A percentile compares a stretch with the other conserved stretches of the same genome.
Evolutionary conservation across 805 yeast species (phyloP).

Genomic region (Trichomonascus vanleenenianus): DNA sequence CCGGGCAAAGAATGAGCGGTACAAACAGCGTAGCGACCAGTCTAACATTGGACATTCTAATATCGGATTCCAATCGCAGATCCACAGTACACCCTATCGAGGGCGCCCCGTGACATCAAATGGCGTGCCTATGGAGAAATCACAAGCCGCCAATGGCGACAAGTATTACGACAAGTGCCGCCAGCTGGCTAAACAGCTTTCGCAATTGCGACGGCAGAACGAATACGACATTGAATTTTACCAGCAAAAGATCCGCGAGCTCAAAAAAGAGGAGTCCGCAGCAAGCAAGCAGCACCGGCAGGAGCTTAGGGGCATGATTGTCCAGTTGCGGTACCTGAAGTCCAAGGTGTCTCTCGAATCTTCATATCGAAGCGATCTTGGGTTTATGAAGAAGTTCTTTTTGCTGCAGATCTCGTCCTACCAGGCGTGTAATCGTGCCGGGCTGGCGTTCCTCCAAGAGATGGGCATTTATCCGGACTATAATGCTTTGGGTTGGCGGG

Average conservation of each 20-base stretch:
- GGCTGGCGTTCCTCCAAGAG: conserved; percentile 23
- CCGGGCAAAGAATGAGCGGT: conserved; percentile 2
- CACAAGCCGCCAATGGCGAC: too few relatives aligned
- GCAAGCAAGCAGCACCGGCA: not conserved
- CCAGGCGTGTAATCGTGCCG: conserved; percentile 24
- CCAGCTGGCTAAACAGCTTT: too few relatives aligned
- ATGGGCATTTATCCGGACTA: conserved; percentile 26
- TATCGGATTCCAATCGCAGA: too few relatives aligned
- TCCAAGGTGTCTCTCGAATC: conserved; percentile 16
- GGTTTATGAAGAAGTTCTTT: conserved; percentile 27
- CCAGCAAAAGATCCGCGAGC: too few relatives aligned
- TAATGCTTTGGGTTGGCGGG: conserved; percentile 1
- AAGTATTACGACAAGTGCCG: too few relatives aligned
- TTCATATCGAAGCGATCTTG: conserved; percentile 22
- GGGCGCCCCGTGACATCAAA: too few relatives aligned
- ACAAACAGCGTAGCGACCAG: not conserved
- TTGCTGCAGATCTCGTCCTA: conserved; percentile 23
- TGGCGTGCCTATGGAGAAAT: too few relatives aligned
- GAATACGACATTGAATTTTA: too few relatives aligned
- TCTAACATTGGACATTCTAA: not conserved
- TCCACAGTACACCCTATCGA: too few relatives aligned
- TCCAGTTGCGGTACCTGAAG: conserved; percentile 18
- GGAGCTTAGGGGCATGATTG: conserved; percentile 9
- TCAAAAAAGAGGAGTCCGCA: too few relatives aligned
- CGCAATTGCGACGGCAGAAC: too few relatives aligned